phyloP scores from a whole-genome alignment of 2,329 filamentous ascomycete genomes.

The Coniella vitis region DNA sequence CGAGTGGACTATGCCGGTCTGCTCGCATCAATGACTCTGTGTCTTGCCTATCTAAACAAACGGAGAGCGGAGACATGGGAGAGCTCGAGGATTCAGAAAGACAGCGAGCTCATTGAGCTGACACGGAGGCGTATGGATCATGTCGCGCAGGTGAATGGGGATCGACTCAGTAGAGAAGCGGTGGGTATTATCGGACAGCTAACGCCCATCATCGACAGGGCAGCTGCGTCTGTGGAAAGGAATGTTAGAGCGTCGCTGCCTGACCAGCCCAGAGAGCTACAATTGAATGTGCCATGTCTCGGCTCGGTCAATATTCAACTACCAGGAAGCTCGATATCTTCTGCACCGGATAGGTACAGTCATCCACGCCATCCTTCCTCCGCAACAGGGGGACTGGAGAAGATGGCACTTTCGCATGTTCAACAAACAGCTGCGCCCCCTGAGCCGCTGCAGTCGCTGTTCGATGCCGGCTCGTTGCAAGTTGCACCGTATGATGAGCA shows the following conservation, averaged over 20 bases:
- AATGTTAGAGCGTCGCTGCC: slow-evolving; percentile 10
- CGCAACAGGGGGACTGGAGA: slow-evolving; percentile 1
- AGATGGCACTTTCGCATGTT: slow-evolving; percentile 9
- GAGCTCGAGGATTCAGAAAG: slow-evolving; percentile 23
- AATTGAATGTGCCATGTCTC: slow-evolving; percentile 39
- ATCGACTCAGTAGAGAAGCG: slow-evolving; percentile 35
- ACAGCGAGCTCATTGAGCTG: slow-evolving; percentile 31
- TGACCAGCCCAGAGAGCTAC: slow-evolving; percentile 22
- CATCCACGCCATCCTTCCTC: slow-evolving; percentile 4
- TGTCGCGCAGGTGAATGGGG: slow-evolving; percentile 31
- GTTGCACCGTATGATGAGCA: slow-evolving; percentile 8
- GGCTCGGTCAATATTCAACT: slow-evolving; percentile 39
- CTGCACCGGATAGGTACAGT: neutral
- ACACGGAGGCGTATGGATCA: slow-evolving; percentile 31
- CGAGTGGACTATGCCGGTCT: slow-evolving; percentile 47
- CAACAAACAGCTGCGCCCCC: slow-evolving; percentile 5
- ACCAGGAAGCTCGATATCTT: slow-evolving; percentile 1
- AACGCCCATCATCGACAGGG: slow-evolving; percentile 33
- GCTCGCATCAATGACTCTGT: slow-evolving; percentile 43
- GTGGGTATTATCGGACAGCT: slow-evolving; percentile 37
- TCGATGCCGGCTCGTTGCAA: slow-evolving; percentile 1
- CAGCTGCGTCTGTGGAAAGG: neutral
- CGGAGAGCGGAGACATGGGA: slow-evolving; percentile 11
- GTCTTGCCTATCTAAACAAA: slow-evolving; percentile 42
- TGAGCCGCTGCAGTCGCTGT: neutral